Evolutionary conservation across 495 filamentous ascomycete species (phyloP).

Genomic region (Trichocladium antarcticum): DNA sequence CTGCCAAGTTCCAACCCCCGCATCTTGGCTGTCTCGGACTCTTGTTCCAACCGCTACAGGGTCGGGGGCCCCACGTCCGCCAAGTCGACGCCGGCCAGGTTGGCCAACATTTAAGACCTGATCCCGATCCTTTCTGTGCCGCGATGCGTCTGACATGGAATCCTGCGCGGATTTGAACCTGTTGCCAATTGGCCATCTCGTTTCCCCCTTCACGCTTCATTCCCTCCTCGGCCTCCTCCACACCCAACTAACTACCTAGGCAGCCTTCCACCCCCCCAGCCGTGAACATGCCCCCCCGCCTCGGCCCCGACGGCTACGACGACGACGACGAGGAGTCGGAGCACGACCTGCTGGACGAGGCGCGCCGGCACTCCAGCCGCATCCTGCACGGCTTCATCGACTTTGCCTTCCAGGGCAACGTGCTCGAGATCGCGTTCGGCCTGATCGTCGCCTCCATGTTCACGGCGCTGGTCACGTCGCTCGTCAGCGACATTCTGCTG

Average conservation of each 20-base stretch:
- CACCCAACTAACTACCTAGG: not conserved
- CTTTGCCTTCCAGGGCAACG: constrained; percentile 63
- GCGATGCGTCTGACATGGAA: too few species aligned
- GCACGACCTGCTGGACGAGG: constrained; percentile 27
- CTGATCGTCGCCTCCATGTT: constrained; percentile 66
- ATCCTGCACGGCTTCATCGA: constrained; percentile 54
- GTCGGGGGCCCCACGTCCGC: too few species aligned
- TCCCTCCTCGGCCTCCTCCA: not conserved
- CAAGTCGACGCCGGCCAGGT: too few species aligned
- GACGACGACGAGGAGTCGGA: constrained; percentile 10
- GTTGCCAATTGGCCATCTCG: too few species aligned
- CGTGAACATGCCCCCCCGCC: constrained; percentile 14
- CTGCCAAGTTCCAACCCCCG: too few species aligned
- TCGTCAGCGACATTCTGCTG: constrained; percentile 59
- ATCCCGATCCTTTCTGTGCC: too few species aligned
- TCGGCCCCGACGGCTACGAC: constrained; percentile 22
- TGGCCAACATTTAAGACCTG: too few species aligned
- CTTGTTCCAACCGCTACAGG: too few species aligned
- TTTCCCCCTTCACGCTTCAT: not conserved
- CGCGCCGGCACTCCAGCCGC: constrained; percentile 29
- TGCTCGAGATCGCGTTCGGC: constrained; percentile 64
- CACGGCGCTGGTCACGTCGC: constrained; percentile 58
- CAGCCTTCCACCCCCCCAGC: too few species aligned
- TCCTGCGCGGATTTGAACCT: too few species aligned
- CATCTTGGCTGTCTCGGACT: too few species aligned